Percentiles rank a stretch among this genome's conserved stretches.
phyloP scores from a whole-genome alignment of 169 alveolate species.

The Plasmodium reichenowi region DNA sequence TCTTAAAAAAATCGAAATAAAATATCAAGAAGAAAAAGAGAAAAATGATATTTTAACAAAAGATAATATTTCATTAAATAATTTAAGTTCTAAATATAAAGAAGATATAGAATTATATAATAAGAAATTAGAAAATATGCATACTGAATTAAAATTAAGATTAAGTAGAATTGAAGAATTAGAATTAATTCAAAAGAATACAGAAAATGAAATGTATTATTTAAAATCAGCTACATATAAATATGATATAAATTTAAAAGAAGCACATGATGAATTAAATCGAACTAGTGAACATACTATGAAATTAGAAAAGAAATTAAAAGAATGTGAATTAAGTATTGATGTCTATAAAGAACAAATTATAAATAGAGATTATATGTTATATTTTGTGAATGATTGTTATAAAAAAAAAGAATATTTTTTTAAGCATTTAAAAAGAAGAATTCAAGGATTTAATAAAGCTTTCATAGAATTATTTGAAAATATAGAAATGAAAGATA shows the following conservation, averaged over 20 bases:
- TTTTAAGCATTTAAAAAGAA: slow-evolving; percentile 47
- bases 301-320: slow-evolving; percentile 19
- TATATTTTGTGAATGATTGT: slow-evolving; percentile 41
- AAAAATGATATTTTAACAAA: slow-evolving; percentile 74
- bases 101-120: slow-evolving; percentile 75
- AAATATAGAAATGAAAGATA: slow-evolving; percentile 66
- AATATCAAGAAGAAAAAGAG: slow-evolving; percentile 75
- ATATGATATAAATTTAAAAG: slow-evolving; percentile 65
- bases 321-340: slow-evolving; percentile 16
- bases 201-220: slow-evolving; percentile 72
- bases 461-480: slow-evolving; percentile 72
- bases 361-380: slow-evolving; percentile 67
- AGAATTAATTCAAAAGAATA: slow-evolving; percentile 67
- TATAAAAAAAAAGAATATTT: slow-evolving; percentile 70
- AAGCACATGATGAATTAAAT: slow-evolving; percentile 75
- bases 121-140: slow-evolving; percentile 59
- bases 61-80: slow-evolving; percentile 59
- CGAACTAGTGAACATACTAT: slow-evolving; percentile 23
- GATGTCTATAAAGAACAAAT: slow-evolving; percentile 45
- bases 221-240: slow-evolving; percentile 73
- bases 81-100: slow-evolving; percentile 59
- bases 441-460: slow-evolving; percentile 61
- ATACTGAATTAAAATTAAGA: slow-evolving; percentile 68
- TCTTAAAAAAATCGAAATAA: slow-evolving; percentile 73
- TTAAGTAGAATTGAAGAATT: slow-evolving; percentile 69